Conservation (phyloP, 805 yeast genomes). For the Ogataea sp. region DNA sequence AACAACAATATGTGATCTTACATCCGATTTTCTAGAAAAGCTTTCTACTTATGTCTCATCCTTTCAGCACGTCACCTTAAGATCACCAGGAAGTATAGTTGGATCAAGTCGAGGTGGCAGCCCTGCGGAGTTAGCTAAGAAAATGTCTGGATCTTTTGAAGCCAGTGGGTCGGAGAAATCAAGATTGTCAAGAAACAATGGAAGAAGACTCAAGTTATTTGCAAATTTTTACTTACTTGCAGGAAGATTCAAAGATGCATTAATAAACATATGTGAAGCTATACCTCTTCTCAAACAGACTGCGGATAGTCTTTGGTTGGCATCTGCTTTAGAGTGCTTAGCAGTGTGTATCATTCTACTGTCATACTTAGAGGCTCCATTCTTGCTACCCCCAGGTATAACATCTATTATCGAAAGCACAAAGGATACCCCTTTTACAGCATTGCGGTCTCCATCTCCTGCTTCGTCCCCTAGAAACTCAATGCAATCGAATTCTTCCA, state of each 20-base stretch:
- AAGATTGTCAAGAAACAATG: slow-evolving; percentile 39
- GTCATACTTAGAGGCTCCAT: slow-evolving; percentile 45
- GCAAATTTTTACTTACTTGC: slow-evolving; percentile 76
- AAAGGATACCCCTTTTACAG: slow-evolving; percentile 16
- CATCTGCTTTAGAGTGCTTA: slow-evolving; percentile 76
- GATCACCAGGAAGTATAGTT: slow-evolving; percentile 61
- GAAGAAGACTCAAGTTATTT: slow-evolving; percentile 66
- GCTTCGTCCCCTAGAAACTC: slow-evolving; percentile 43
- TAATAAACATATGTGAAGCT: slow-evolving; percentile 70
- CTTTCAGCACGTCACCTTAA: slow-evolving; percentile 67
- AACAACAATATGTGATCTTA: slow-evolving; percentile 65
- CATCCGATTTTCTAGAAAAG: slow-evolving; percentile 52
- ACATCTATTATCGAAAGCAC: slow-evolving; percentile 14
- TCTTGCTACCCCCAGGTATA: slow-evolving; percentile 34
- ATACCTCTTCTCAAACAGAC: slow-evolving; percentile 46
- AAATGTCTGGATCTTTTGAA: slow-evolving; percentile 23
- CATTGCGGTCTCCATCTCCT: slow-evolving; percentile 20
- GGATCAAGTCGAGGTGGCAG: slow-evolving; percentile 27
- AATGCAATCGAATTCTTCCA: slow-evolving; percentile 16
- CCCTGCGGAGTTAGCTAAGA: slow-evolving; percentile 9
- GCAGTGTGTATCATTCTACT: slow-evolving; percentile 58
- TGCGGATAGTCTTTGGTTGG: slow-evolving; percentile 82
- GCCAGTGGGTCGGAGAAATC: slow-evolving; percentile 25
- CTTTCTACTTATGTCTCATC: slow-evolving; percentile 66
- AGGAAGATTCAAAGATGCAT: slow-evolving; percentile 68